Conservation (phyloP, 768 basidiomycete genomes). For the Tricholoma sp. region DNA sequence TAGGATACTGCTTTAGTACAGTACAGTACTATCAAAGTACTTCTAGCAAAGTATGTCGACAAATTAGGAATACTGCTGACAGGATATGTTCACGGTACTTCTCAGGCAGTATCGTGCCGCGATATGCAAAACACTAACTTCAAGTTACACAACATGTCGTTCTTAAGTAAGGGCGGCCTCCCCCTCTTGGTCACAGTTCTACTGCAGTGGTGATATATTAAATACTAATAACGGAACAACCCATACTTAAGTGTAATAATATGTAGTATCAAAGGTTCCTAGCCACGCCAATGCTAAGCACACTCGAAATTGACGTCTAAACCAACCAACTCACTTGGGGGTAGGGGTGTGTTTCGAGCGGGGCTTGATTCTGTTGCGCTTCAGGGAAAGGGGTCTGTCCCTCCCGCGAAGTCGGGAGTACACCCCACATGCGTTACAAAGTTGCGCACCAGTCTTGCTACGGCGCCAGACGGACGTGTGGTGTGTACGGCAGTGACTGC, state of each 20-base stretch:
- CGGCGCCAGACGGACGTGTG: constrained; percentile 47
- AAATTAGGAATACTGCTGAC: too few species aligned
- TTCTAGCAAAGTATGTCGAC: too few species aligned
- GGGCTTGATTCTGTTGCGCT: constrained; percentile 44
- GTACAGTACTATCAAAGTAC: too few species aligned
- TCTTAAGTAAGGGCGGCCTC: too few species aligned
- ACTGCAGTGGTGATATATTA: neutral
- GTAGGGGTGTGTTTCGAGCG: constrained; percentile 38
- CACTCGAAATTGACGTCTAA: neutral
- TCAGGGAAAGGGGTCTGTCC: constrained; percentile 40
- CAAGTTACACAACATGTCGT: too few species aligned
- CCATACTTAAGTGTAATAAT: neutral
- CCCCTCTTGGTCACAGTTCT: too few species aligned
- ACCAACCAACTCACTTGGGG: constrained; percentile 5
- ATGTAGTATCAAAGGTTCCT: neutral
- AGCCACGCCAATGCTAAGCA: neutral
- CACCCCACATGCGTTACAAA: constrained; percentile 49
- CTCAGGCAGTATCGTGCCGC: too few species aligned
- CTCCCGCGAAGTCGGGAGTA: constrained; percentile 43
- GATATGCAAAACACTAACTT: too few species aligned
- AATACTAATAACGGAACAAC: neutral
- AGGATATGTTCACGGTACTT: too few species aligned
- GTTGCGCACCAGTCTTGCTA: constrained; percentile 43
- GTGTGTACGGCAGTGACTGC: constrained; percentile 45
- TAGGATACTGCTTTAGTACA: too few species aligned